Base-by-base conservation (phyloP, 495 filamentous ascomycete genomes). In the Sphaerosporella brunnea region DNA sequence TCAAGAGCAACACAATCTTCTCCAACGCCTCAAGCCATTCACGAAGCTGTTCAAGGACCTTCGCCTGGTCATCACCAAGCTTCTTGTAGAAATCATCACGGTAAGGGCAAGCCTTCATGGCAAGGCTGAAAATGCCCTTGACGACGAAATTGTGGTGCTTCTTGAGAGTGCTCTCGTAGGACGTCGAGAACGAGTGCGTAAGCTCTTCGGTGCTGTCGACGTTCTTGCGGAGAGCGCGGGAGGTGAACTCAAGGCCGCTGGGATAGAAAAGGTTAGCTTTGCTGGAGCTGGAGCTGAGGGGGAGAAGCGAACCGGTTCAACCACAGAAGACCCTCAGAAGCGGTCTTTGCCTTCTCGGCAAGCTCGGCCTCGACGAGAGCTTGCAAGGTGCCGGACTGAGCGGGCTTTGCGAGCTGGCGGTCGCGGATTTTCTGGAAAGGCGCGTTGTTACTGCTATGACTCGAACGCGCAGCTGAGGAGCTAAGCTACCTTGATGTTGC, bases 101-200 rank as follows among this genome's bases (percentile, higher is more conserved):
- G 70, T 93, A 93, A 2, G 92, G 90, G 54, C 80, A 86, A 7
- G 84, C 86, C 51, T 73, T 72, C 84, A 96, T 93, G 53, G 92
- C 90, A 47, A 84, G 78, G 53, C 71, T 79, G 71, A 95, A 95
- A 54, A 93, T 70, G 47, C 82, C 82, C 69, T 86, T 93, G 39
- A 93, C 68, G 24, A 95, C 39, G 64, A 90, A 80, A 54, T 68
- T 73, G 72, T 97, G 90, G 68, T 94, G 80, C 23, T 77, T 80
- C 68, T 88, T 93, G 56, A 97, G 82, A 46, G 88, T 92, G 47
- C 63, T 65, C 57, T 68, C 73, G 68, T 96, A 97, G 51, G 90
- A 83, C 47, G 61, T 65, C 54, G 82, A 79, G 78, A 97, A 97
- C 45, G 86, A 94, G 48, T 69, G 65, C 23, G 79, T 70, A 51